Evolutionary conservation across 371 early-diverging fungal genomes (phyloP).

Genomic region (Saksenaea vasiformis): DNA sequence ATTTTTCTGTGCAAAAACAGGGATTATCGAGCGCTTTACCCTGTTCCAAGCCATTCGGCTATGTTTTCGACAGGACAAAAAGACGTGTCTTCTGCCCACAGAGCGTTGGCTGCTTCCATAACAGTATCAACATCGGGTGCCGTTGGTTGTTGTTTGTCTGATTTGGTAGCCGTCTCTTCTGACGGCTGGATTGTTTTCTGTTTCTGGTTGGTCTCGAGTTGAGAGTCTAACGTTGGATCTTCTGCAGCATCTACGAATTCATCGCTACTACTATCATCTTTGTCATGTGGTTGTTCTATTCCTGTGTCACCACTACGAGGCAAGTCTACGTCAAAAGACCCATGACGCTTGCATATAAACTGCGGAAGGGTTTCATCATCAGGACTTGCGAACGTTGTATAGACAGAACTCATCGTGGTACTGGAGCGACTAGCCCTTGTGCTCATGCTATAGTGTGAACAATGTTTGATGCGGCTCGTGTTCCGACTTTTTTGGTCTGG

Average conservation of each 20-base stretch:
- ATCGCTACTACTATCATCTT: not conserved
- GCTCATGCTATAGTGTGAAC: not conserved
- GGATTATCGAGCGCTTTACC: conserved; percentile 12
- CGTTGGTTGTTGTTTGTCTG: not conserved
- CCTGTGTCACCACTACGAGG: not conserved
- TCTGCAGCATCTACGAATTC: not conserved
- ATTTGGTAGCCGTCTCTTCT: not conserved
- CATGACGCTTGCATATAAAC: not conserved
- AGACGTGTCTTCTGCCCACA: conserved; percentile 40
- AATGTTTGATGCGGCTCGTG: conserved; percentile 1
- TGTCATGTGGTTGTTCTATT: not conserved
- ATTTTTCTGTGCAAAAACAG: not conserved
- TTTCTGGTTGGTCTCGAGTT: not conserved
- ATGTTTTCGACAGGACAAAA: conserved; percentile 36
- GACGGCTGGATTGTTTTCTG: not conserved
- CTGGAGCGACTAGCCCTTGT: conserved; percentile 1
- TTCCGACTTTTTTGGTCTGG: not conserved
- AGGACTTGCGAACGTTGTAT: conserved; percentile 1
- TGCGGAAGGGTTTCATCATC: not conserved
- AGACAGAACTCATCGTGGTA: not conserved
- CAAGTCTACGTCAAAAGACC: not conserved
- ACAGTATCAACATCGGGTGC: not conserved
- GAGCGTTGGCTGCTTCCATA: conserved; percentile 20
- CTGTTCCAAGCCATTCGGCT: conserved; percentile 50
- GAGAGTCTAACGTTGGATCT: not conserved